Conservation (phyloP, 2,329 filamentous ascomycete species). For the Arthrobotrys sinensis region DNA sequence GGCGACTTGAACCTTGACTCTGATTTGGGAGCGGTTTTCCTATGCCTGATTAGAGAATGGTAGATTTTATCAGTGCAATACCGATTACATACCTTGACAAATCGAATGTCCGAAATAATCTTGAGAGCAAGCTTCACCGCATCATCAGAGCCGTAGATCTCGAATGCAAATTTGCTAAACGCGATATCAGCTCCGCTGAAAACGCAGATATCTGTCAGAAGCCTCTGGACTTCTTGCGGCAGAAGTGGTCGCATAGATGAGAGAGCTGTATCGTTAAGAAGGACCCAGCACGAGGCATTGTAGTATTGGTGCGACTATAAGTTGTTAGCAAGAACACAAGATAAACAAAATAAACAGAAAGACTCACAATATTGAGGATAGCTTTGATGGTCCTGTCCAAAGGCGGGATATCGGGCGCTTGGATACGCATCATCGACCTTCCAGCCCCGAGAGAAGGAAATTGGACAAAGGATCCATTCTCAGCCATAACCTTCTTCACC, state of each 20-base stretch:
- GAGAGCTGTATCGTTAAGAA: slow-evolving; percentile 77
- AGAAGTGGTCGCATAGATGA: slow-evolving; percentile 66
- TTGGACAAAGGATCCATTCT: slow-evolving; percentile 94
- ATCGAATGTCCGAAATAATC: slow-evolving; percentile 91
- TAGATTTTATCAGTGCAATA: not conserved
- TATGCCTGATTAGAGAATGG: not conserved
- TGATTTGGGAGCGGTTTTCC: slow-evolving; percentile 89
- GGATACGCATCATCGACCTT: slow-evolving; percentile 86
- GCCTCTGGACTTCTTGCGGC: slow-evolving; percentile 81
- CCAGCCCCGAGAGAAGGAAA: slow-evolving; percentile 90
- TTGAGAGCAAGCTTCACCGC: slow-evolving; percentile 94
- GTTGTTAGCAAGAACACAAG: slow-evolving; percentile 36
- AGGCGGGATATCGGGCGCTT: slow-evolving; percentile 92
- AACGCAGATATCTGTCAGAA: slow-evolving; percentile 95
- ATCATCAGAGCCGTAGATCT: slow-evolving; percentile 95
- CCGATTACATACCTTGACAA: slow-evolving; percentile 74
- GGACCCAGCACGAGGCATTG: slow-evolving; percentile 95
- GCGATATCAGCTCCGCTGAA: slow-evolving; percentile 93
- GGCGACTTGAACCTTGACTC: slow-evolving; percentile 97
- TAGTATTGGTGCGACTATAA: slow-evolving; percentile 88
- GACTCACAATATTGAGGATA: slow-evolving; percentile 84
- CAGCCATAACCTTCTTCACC: slow-evolving; percentile 96
- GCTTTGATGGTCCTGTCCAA: slow-evolving; percentile 95
- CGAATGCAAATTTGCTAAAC: slow-evolving; percentile 94
- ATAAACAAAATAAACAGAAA: not conserved